These are phyloP conservation scores for Penicillium coprophilum DNA, from an alignment of 495 filamentous ascomycete genomes.

Conservation along the genomic window DNA sequence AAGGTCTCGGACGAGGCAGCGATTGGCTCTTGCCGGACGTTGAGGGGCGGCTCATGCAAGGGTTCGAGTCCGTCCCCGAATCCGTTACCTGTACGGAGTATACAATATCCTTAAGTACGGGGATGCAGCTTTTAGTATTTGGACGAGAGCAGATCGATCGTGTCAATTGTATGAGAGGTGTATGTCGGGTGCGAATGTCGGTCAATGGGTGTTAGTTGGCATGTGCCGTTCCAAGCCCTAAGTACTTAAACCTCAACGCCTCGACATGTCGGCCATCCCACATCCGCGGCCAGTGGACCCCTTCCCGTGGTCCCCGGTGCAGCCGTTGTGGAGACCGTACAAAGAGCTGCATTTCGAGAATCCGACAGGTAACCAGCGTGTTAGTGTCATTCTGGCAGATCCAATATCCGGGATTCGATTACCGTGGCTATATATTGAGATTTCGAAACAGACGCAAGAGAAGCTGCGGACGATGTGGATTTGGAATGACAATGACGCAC, in stretches of 20 bases:
- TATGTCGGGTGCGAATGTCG: neutral
- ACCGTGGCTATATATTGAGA: neutral
- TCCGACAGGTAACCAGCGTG: neutral
- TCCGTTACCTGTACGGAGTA: neutral
- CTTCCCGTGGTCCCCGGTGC: neutral
- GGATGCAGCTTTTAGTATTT: neutral
- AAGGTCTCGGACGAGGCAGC: neutral
- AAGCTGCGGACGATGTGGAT: neutral
- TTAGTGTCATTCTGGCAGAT: neutral
- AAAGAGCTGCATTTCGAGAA: neutral
- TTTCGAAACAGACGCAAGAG: neutral
- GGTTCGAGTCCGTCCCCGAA: neutral
- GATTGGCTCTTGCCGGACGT: neutral
- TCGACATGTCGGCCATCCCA: neutral
- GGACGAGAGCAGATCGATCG: neutral
- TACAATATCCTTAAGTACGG: neutral
- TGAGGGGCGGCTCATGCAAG: conserved; percentile 5
- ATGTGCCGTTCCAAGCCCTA: neutral
- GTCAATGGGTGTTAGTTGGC: neutral
- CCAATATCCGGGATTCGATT: conserved; percentile 4
- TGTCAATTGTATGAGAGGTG: neutral
- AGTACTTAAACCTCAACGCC: neutral
- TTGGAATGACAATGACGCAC: neutral
- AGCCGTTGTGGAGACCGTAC: neutral
- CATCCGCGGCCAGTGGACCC: neutral